Evolutionary conservation across 306 rosid genomes (phyloP).

Genomic region (Ziziphus jujuba): DNA sequence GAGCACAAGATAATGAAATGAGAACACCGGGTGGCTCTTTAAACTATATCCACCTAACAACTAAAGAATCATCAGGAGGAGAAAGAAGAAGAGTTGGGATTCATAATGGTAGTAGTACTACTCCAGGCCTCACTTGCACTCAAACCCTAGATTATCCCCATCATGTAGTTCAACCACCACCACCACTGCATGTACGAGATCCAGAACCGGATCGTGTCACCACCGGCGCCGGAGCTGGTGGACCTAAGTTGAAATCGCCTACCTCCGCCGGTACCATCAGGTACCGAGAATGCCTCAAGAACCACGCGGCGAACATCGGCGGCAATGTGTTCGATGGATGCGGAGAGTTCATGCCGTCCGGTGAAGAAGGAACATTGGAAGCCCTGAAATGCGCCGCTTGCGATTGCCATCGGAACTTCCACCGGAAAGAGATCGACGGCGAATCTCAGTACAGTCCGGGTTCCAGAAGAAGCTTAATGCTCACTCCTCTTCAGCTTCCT

Average conservation of each 20-base stretch:
- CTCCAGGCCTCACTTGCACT: neutral
- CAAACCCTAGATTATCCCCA: slow-evolving; percentile 37
- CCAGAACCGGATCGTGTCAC: slow-evolving; percentile 31
- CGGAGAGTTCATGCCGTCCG: slow-evolving; percentile 63
- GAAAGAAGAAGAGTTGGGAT: slow-evolving; percentile 19
- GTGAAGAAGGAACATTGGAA: slow-evolving; percentile 50
- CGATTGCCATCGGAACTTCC: slow-evolving; percentile 52
- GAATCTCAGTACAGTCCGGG: slow-evolving; percentile 35
- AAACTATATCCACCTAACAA: slow-evolving; percentile 23
- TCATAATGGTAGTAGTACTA: slow-evolving; percentile 14
- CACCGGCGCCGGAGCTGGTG: neutral
- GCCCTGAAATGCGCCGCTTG: slow-evolving; percentile 57
- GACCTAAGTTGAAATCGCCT: slow-evolving; percentile 20
- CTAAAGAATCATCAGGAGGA: slow-evolving; percentile 16
- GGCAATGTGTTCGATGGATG: slow-evolving; percentile 54
- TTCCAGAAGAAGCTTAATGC: slow-evolving; percentile 35
- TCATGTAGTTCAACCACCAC: slow-evolving; percentile 5
- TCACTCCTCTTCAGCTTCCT: slow-evolving; percentile 49
- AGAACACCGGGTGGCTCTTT: slow-evolving; percentile 28
- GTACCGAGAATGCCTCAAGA: slow-evolving; percentile 50
- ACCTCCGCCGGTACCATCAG: slow-evolving; percentile 7
- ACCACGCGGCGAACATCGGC: slow-evolving; percentile 56
- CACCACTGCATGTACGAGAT: neutral
- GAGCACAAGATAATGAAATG: slow-evolving; percentile 43
- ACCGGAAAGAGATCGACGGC: slow-evolving; percentile 54